Evolutionary conservation across 148 eudicot species (phyloP), one percentile per base, ranked within the genome.

Genomic region (Polygonum aviculare): DNA sequence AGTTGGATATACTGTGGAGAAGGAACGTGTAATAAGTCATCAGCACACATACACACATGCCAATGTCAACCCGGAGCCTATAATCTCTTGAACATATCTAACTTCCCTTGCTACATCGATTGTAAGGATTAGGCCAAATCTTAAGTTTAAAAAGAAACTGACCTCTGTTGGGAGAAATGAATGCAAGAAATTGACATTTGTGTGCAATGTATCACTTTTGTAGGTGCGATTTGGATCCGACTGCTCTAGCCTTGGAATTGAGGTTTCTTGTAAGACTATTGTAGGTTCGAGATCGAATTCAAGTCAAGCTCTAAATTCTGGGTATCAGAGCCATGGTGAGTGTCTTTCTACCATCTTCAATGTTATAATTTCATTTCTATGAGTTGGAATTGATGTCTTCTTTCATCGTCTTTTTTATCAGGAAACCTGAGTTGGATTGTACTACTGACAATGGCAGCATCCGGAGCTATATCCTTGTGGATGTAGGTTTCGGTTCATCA

Each of bases 1-100:
- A 75, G 84, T 57, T 88, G 90, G 94, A 77, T 85, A 26, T 87
- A 92, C 76, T 92, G 97, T 79, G 97, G 94, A 65, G 86, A 87
- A 78, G 97, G 97, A 12, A 86, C 84, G 9, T 92, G 97, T 85
- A 73, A 33, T 59, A 83, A 78, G 70, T 82, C 90, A 47, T 31
- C 72, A 77, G 83, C 87, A 33, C 72, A 86, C 60, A 75, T 51
- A n/a, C 92, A 90, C 75, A 75, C 81, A 36, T 92, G 97, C 44
- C 83, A 85, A 71, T 90, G 97, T 84, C 83, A 78, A 4, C 22
- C 85, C 3, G 97, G 91, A 69, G 82, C 81, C 54, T 75, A 74
- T 35, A 92, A 92, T 81, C 87, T 88, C 52, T 81, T 90, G 77
- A 86, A 85, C 75, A 74, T 83, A 67, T 74, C 94, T 9, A 82